Base-by-base conservation (phyloP, 2,329 filamentous ascomycete species). In the Beauveria sp. region DNA sequence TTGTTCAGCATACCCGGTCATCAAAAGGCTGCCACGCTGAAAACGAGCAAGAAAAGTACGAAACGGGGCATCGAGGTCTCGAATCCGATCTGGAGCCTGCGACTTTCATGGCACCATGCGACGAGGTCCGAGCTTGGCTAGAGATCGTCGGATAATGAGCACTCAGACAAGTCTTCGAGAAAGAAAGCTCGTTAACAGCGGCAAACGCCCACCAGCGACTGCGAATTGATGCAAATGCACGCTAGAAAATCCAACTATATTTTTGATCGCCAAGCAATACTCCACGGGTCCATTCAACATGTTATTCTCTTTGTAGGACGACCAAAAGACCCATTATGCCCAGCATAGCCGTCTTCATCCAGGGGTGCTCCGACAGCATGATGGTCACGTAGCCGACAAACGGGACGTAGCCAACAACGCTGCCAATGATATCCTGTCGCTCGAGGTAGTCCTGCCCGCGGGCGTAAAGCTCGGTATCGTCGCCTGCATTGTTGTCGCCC, bases 341-440 rank as follows among this genome's bases (percentile, higher is more conserved):
- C 70, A 99, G 75, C 87, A 98, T 90, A 28, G 88, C 93, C 49
- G 91, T 96, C 84, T 99, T 99, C 69, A 98, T 75, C 93, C 93
- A 98, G 6, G 95, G 95, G 73, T 99, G 88, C 74, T 99, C 95
- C 65, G 90, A 95, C 65, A 99, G 80, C 75, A 98, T 80, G 68
- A 99, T 99, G 1, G 95, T 99, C 51, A 98, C 93, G 72, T 98
- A 98, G 67, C 95, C 95, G 16, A 98, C 92, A 70, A 95, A 96
- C 0, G 95, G 95, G 62, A 98, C 87, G 73, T 96, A 99, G 43
- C 85, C 95, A 12, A 95, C 80, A 7, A 98, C 95, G 67, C 90
- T 96, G 51, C 95, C 95, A 62, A 99, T 91, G 61, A 99, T 93
- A 72, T 98, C 93, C 71, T 89, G 84, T 63, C 95, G 85, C 72